phyloP scores from a whole-genome alignment of 1,139 yeast species.

The Diutina pseudorugosa region DNA sequence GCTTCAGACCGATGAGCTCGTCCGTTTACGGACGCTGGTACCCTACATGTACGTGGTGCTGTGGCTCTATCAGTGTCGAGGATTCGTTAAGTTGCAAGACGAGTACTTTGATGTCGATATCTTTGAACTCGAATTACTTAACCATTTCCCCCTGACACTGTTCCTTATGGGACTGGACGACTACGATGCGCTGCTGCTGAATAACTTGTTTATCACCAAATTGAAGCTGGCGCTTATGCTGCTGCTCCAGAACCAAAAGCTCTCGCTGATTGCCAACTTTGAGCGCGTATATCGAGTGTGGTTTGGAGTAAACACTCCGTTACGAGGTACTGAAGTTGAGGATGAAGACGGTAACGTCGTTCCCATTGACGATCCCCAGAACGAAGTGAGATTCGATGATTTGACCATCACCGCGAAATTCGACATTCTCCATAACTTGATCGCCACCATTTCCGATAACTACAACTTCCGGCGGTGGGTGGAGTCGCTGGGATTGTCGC shows the following conservation, averaged over 20 bases:
- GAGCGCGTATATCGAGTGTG: slow-evolving; percentile 13
- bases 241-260: slow-evolving; percentile 18
- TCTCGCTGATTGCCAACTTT: slow-evolving; percentile 14
- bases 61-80: slow-evolving; percentile 39
- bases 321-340: slow-evolving; percentile 15
- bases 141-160: slow-evolving; percentile 7
- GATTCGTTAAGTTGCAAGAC: slow-evolving; percentile 26
- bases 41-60: slow-evolving; percentile 35
- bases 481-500: slow-evolving; percentile 25
- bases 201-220: slow-evolving; percentile 23
- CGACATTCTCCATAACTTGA: slow-evolving; percentile 30
- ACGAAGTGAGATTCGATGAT: slow-evolving; percentile 17
- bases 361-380: slow-evolving; percentile 7
- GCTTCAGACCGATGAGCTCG: slow-evolving; percentile 7
- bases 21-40: slow-evolving; percentile 16
- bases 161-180: slow-evolving; percentile 8
- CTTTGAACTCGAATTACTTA: slow-evolving; percentile 41
- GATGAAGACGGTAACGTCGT: slow-evolving; percentile 8
- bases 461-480: slow-evolving; percentile 29
- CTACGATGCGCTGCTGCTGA: not conserved
- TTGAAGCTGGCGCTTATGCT: slow-evolving; percentile 30
- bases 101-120: slow-evolving; percentile 43
- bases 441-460: slow-evolving; percentile 24
- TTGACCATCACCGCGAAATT: slow-evolving; percentile 33
- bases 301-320: not conserved